These are phyloP conservation scores for Mycena latifolia DNA, from an alignment of 768 basidiomycete genomes.

Conservation along the genomic window DNA sequence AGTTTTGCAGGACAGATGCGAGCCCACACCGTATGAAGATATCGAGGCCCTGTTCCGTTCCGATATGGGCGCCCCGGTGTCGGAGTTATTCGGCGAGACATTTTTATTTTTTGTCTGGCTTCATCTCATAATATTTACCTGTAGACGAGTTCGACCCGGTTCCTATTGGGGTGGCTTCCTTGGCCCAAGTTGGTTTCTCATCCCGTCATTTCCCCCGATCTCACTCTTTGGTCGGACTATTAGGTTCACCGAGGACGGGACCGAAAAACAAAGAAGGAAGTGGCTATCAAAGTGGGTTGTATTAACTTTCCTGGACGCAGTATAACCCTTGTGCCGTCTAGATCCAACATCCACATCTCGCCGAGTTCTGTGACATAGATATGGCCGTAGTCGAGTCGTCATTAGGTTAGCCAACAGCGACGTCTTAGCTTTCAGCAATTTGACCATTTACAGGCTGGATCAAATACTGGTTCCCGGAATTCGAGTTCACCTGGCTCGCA, in stretches of 20 bases:
- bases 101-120: background rate
- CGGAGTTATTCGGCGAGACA: conserved; percentile 72
- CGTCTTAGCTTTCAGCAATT: background rate
- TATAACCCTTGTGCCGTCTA: conserved; percentile 41
- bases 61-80: conserved; percentile 82
- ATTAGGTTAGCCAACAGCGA: conserved; percentile 59
- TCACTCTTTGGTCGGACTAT: background rate
- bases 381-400: conserved; percentile 87
- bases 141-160: conserved; percentile 79
- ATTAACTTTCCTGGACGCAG: conserved; percentile 19
- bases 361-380: conserved; percentile 93
- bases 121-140: background rate
- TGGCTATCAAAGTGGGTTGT: conserved; percentile 83
- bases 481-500: conserved; percentile 94
- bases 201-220: background rate
- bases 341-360: conserved; percentile 94
- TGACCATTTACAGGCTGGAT: conserved; percentile 71
- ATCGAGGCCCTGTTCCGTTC: conserved; percentile 80
- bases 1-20: conserved; percentile 90
- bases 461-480: conserved; percentile 94
- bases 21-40: conserved; percentile 86
- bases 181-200: conserved; percentile 70
- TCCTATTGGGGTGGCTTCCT: conserved; percentile 95
- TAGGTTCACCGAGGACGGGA: conserved; percentile 86
- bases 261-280: conserved; percentile 75